Base-by-base conservation (phyloP, 2,329 filamentous ascomycete species). In the Trichoderma brevicompactum region DNA sequence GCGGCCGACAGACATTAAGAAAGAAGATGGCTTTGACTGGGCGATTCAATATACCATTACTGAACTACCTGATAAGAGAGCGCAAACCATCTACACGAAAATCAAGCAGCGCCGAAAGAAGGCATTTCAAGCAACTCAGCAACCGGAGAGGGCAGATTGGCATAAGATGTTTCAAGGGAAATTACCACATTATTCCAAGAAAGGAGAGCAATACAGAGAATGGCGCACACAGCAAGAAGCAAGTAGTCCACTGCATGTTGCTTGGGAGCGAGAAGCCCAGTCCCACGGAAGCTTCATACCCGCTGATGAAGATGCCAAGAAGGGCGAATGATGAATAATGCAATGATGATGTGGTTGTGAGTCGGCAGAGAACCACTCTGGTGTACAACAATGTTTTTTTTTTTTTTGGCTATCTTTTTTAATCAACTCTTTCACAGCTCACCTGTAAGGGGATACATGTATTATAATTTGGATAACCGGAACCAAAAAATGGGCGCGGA, bases 31-130 rank as follows among this genome's bases (percentile, higher is more conserved):
- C 0, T 65, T 75, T 74, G 65, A 87, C 69, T 97, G 94, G 94
- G 75, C 79, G 0, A 80, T 97, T n/a, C 87, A 95, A 70, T 97
- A 96, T 76, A 83, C 88, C 41, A 78, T 97, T 54, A 83, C 84
- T 52, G 90, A 94, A 69, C 79, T 93, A 2, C 60, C 76, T 0
- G 68, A 70, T 2, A 68, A 74, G 0, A 78, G 80, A 9, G 85
- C 84, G 1, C 76, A 75, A 66, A 76, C 64, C 0, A 75, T 90
- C 28, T 92, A 92, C 74, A 48, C 72, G 1, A 78, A 82, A 58
- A 80, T 87, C 65, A 85, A 87, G 73, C 75, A 71, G 3, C 82
- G 90, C 15, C 85, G 92, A 12, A 78, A 76, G 52, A 79, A 79
- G 36, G 76, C 79, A 0, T 73, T 87, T 41, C 73, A 66, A 1